phyloP scores from a whole-genome alignment of 805 yeast genomes.

The Wickerhamiella cacticola region DNA sequence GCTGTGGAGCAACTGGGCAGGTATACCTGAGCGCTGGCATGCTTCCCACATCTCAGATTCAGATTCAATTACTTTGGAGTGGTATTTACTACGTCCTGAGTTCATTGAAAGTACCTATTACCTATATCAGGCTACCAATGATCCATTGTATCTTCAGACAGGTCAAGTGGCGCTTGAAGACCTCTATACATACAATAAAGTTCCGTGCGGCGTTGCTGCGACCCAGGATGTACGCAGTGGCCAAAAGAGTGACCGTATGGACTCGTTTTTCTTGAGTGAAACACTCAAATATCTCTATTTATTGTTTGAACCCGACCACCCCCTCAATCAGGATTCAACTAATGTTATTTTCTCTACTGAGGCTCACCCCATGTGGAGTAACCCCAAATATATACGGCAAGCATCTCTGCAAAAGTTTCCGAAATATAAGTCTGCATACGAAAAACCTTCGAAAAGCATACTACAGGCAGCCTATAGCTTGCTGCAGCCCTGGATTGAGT shows the following conservation, averaged over 20 bases:
- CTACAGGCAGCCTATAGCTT: conserved; percentile 2
- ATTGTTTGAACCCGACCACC: conserved; percentile 58
- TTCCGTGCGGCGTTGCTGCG: conserved; percentile 74
- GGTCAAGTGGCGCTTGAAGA: conserved; percentile 55
- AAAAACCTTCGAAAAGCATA: background rate
- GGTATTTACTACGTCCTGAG: conserved; percentile 92
- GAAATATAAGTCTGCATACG: too few relatives aligned
- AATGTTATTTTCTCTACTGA: conserved; percentile 64
- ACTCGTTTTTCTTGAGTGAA: conserved; percentile 78
- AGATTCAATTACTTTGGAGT: conserved; percentile 45
- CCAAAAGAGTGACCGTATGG: conserved; percentile 68
- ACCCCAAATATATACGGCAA: background rate
- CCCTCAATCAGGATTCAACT: conserved; percentile 33
- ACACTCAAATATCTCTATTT: conserved; percentile 73
- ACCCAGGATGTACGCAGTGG: conserved; percentile 55
- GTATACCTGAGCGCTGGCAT: conserved; percentile 80
- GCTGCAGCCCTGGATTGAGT: conserved; percentile 2
- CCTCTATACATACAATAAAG: conserved; percentile 40
- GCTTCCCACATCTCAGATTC: conserved; percentile 25
- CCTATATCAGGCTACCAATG: conserved; percentile 70
- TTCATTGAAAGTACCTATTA: conserved; percentile 81
- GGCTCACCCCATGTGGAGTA: conserved; percentile 81
- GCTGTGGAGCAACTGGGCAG: conserved; percentile 68
- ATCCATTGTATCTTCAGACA: conserved; percentile 67
- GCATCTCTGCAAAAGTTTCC: background rate